Evolutionary conservation across 306 rosid genomes (phyloP).

Genomic region (Leucaena leucocephala): DNA sequence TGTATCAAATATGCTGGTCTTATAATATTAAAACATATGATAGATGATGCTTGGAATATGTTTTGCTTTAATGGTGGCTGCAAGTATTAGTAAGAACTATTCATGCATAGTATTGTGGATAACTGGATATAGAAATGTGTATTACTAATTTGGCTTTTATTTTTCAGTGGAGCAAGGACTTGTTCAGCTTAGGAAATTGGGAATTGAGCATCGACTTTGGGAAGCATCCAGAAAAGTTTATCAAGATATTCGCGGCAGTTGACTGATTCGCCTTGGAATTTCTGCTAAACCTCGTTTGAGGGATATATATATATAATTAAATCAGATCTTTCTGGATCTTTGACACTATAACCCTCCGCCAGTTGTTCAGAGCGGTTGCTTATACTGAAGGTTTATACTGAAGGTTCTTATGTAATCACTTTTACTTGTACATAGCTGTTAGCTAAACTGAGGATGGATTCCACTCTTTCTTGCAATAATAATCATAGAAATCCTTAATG

Average conservation of each 20-base stretch:
- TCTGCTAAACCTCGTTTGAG: neutral
- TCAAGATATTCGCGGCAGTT: constrained; percentile 46
- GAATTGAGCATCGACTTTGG: constrained; percentile 91
- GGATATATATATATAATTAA: neutral
- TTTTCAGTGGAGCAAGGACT: constrained; percentile 91
- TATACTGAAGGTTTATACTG: neutral
- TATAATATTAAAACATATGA: neutral
- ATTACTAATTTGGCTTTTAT: constrained; percentile 22
- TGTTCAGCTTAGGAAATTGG: constrained; percentile 78
- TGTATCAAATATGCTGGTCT: neutral
- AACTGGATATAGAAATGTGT: neutral
- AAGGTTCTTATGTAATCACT: neutral
- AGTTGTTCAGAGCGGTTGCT: neutral
- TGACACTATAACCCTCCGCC: neutral
- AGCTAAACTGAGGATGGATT: neutral
- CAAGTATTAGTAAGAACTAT: constrained; percentile 22
- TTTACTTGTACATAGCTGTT: neutral
- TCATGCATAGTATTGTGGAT: constrained; percentile 1
- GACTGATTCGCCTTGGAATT: constrained; percentile 2
- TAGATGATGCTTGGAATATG: constrained; percentile 14
- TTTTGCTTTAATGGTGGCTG: constrained; percentile 27
- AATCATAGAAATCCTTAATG: neutral
- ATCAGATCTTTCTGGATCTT: neutral
- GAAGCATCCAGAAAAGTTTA: constrained; percentile 84
- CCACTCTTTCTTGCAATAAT: neutral